A percentile compares a stretch with the other conserved stretches of the same genome.
Conservation (phyloP, 1,284 basidiomycete species). For the Cystobasidium pallidum region DNA sequence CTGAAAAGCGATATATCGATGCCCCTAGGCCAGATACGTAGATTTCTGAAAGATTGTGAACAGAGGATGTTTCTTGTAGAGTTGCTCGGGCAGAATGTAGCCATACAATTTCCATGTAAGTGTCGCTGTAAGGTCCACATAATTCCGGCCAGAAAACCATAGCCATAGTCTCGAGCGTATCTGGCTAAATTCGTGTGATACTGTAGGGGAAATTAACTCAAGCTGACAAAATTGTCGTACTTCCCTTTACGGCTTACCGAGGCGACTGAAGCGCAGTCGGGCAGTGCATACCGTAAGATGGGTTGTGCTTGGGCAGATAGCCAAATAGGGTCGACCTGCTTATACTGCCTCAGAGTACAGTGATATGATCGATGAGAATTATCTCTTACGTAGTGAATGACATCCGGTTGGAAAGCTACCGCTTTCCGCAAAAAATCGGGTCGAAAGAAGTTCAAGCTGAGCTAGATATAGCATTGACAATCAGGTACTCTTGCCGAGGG, state of each 20-base stretch:
- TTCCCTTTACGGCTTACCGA: slow-evolving; percentile 19
- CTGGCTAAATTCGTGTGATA: slow-evolving; percentile 46
- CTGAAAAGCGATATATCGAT: slow-evolving; percentile 60
- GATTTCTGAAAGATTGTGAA: slow-evolving; percentile 59
- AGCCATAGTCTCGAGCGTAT: slow-evolving; percentile 64
- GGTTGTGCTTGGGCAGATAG: slow-evolving; percentile 58
- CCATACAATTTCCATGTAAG: slow-evolving; percentile 54
- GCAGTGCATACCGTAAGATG: slow-evolving; percentile 55
- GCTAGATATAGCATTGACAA: slow-evolving; percentile 27
- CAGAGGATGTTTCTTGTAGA: slow-evolving; percentile 61
- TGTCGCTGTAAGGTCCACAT: slow-evolving; percentile 56
- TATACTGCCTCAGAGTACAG: neutral
- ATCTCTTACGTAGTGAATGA: slow-evolving; percentile 61
- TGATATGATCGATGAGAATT: too few relatives aligned
- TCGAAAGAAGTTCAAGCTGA: slow-evolving; percentile 64
- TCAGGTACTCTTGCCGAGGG: too few relatives aligned
- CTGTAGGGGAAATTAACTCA: too few relatives aligned
- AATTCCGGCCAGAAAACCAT: slow-evolving; percentile 61
- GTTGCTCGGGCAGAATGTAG: slow-evolving; percentile 63
- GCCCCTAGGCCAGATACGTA: slow-evolving; percentile 63
- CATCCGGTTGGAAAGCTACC: slow-evolving; percentile 61
- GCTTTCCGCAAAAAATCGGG: slow-evolving; percentile 62
- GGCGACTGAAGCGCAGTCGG: slow-evolving; percentile 56
- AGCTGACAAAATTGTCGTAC: too few relatives aligned
- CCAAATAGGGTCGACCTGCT: slow-evolving; percentile 62